Evolutionary conservation across 441 rosid genomes (phyloP), one percentile per base, ranked within the genome.

Genomic region (Gossypium armourianum): DNA sequence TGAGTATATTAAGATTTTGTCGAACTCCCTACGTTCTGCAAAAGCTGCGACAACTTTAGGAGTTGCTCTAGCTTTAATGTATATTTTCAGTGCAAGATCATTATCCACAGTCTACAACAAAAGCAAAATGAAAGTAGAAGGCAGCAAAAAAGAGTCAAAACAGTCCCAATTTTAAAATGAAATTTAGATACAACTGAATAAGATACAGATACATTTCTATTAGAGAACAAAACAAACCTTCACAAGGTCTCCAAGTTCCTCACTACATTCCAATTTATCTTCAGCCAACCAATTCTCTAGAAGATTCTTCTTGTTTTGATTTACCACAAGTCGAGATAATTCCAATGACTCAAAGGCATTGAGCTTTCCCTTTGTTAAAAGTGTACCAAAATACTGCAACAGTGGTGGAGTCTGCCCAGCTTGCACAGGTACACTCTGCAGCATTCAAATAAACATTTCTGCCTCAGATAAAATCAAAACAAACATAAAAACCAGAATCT

Each of bases 31-130:
- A 73, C 99, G 80, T 81, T 96, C 99, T 17, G 99, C 99, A 86
- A 96, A 96, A 77, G 98, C 99, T 26, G 99, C 98, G 23, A 96
- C 97, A 77, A 96, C 99, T 87, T 96, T 96, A n/a, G 99, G 99
- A 60, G 99, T 96, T 58, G 96, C 99, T 78, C 98, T 87, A 40
- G 99, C 99, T 85, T 96, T 96, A 72, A 93, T 88, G 77, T 90
- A 96, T 74, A 96, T 91, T 83, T 96, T 96, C 71, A 96, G 75
- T 0, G 98, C 99, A 73, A 96, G 96, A 80, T 96, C 99, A 84
- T 96, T 93, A 83, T 96, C 99, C 77, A 96, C 99, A 60, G 99
- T 96, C 99, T 96, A 77, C 77, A 86, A 57, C 69, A 73, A 23
- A 58, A 71, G 71, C 28, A 79, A 73, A 56, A n/a, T 15, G 50